Conservation (phyloP, 345 rosid genomes). For the Aquilaria yunnanensis region DNA sequence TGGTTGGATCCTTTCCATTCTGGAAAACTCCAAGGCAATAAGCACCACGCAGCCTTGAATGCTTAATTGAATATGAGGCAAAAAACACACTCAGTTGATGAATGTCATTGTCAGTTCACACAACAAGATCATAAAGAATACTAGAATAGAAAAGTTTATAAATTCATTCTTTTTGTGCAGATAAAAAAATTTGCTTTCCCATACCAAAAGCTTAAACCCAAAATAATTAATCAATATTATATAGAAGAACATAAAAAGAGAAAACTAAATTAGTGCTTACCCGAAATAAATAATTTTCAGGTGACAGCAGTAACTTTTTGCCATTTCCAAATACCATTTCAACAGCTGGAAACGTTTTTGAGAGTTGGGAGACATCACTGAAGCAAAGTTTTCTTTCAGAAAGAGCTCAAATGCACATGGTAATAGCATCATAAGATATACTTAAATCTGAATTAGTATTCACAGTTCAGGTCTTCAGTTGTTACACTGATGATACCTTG, state of each 20-base stretch:
- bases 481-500: constrained; percentile 43
- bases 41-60: constrained; percentile 69
- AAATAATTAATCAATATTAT: too few relatives aligned
- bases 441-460: background rate
- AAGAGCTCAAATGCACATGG: background rate
- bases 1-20: constrained; percentile 82
- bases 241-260: background rate
- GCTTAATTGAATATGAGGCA: constrained; percentile 37
- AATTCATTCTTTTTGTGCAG: constrained; percentile 1
- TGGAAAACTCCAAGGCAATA: constrained; percentile 89
- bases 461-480: background rate
- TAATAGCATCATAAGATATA: background rate
- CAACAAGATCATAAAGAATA: background rate
- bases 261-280: constrained; percentile 33
- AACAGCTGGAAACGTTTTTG: constrained; percentile 58
- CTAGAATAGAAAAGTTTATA: background rate
- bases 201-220: background rate
- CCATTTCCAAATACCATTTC: constrained; percentile 69
- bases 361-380: constrained; percentile 54
- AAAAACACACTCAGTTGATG: constrained; percentile 19
- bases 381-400: background rate
- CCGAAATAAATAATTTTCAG: constrained; percentile 89
- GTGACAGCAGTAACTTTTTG: constrained; percentile 62
- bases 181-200: background rate
- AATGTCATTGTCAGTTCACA: background rate